Evolutionary conservation across 345 rosid species (phyloP).

Genomic region (Odontarrhena argentea): DNA sequence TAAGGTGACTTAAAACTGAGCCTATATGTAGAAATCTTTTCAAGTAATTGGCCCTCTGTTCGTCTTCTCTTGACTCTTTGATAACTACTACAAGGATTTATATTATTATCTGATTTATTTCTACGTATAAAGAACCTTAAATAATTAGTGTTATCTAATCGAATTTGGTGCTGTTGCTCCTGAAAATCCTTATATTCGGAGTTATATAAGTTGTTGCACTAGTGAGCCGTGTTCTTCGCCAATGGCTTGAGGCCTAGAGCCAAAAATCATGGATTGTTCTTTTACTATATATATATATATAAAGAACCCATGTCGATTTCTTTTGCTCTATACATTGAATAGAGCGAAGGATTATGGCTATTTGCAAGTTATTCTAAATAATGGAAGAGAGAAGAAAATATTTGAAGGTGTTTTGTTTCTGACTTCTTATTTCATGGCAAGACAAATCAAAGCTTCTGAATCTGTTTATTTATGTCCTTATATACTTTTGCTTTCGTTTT

Average conservation of each 20-base stretch:
- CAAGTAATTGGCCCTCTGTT: conserved; percentile 13
- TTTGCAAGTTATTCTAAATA: conserved; percentile 28
- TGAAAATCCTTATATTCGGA: background rate
- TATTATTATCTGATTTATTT: background rate
- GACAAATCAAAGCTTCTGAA: conserved; percentile 39
- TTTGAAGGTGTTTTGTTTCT: conserved; percentile 16
- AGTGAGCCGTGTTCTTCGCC: conserved; percentile 8
- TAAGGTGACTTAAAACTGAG: conserved; percentile 49
- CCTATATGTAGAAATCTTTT: conserved; percentile 32
- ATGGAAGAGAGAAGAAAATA: conserved; percentile 32
- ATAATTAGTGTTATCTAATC: too few relatives aligned
- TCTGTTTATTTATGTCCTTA: conserved; percentile 30
- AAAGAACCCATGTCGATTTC: background rate
- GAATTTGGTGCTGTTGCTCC: background rate
- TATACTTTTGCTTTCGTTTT: conserved; percentile 13
- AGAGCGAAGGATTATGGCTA: background rate
- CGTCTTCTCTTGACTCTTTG: conserved; percentile 15
- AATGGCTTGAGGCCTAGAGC: conserved; percentile 4
- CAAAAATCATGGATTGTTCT: conserved; percentile 1
- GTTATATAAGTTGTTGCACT: background rate
- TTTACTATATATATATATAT: too few relatives aligned
- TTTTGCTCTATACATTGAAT: background rate
- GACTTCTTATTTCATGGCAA: conserved; percentile 36
- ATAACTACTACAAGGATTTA: background rate
- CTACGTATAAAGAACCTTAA: background rate